Evolutionary conservation across 176 grass and related monocot species (phyloP).

Genomic region (Secale cereale): DNA sequence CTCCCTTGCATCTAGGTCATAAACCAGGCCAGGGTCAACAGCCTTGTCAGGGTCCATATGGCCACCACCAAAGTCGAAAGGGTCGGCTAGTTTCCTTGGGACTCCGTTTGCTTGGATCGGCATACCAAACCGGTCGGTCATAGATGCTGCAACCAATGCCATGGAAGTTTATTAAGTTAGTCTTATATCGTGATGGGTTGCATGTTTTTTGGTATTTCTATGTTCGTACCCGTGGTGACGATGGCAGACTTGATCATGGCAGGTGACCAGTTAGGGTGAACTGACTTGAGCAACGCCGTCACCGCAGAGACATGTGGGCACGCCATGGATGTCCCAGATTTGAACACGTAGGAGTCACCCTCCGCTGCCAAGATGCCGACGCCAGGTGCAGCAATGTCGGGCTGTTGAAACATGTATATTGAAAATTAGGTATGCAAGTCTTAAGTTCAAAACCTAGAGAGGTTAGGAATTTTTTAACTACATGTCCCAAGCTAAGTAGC

Average conservation of each 20-base stretch:
- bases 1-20: too few species aligned
- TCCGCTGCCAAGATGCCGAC: neutral
- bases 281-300: conserved; percentile 14
- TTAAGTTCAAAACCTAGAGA: neutral
- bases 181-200: neutral
- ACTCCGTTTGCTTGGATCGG: neutral
- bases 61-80: too few species aligned
- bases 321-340: neutral
- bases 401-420: neutral
- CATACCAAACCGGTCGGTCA: too few species aligned
- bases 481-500: neutral
- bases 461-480: neutral
- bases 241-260: neutral
- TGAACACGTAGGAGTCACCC: neutral
- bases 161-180: neutral
- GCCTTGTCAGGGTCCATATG: too few species aligned
- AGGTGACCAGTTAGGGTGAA: neutral
- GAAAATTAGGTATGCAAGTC: too few species aligned
- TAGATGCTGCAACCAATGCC: neutral
- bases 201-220: neutral
- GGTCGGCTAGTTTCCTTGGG: too few species aligned
- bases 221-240: neutral
- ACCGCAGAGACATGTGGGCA: neutral
- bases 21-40: too few species aligned
- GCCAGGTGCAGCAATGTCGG: conserved; percentile 28